Conservation (phyloP, 2,329 filamentous ascomycete genomes). For the Tolypocladium tundrense region DNA sequence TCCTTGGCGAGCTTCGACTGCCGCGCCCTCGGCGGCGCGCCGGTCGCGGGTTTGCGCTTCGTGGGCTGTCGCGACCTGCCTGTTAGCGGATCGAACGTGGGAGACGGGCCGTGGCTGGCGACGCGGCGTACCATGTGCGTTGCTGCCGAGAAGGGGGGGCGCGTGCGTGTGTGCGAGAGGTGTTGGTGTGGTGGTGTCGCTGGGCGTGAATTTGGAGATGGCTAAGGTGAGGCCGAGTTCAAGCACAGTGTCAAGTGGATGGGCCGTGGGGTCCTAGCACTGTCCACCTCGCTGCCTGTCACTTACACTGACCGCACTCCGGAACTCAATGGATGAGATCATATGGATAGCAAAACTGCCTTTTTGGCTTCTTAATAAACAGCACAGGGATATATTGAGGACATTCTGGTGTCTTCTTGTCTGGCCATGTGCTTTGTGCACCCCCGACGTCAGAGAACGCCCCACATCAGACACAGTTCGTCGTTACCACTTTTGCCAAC, state of each 20-base stretch:
- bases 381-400: neutral
- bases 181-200: neutral
- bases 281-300: neutral
- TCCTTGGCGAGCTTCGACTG: conserved; percentile 88
- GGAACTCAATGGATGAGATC: too few species aligned
- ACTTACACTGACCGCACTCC: neutral
- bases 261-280: neutral
- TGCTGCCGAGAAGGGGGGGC: neutral
- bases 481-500: neutral
- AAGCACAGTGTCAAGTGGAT: neutral
- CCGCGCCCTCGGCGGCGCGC: conserved; percentile 32
- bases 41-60: conserved; percentile 35
- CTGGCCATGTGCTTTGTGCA: neutral
- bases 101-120: neutral
- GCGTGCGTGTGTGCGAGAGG: neutral
- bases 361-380: too few species aligned
- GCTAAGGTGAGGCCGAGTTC: neutral
- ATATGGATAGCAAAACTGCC: neutral
- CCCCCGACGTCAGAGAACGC: neutral
- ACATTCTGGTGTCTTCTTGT: neutral
- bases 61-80: conserved; percentile 29
- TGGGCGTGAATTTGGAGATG: neutral
- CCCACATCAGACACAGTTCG: neutral
- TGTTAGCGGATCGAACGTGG: neutral
- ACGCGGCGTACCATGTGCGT: conserved; percentile 1